These are phyloP conservation scores for Rachicladosporium sp. DNA, from an alignment of 2,329 filamentous ascomycete species.

Conservation along the genomic window DNA sequence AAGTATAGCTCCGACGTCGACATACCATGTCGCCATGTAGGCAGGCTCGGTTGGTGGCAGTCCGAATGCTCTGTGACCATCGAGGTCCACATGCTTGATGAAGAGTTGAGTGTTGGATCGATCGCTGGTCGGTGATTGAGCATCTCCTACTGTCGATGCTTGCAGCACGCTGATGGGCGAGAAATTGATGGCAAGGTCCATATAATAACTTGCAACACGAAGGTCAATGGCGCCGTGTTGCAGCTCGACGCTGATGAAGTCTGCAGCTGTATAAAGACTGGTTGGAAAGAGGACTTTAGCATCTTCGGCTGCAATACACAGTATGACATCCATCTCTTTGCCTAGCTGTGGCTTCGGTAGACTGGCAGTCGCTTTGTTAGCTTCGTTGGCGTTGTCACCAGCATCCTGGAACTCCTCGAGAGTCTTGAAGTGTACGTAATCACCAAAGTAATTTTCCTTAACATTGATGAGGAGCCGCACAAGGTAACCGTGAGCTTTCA, in stretches of 20 bases:
- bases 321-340: conserved; percentile 85
- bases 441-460: conserved; percentile 96
- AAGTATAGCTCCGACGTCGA: conserved; percentile 63
- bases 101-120: conserved; percentile 61
- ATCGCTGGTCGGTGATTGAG: conserved; percentile 40
- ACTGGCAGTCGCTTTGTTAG: conserved; percentile 22
- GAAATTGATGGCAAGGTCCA: conserved; percentile 75
- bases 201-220: conserved; percentile 95
- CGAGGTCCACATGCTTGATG: conserved; percentile 65
- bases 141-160: conserved; percentile 39
- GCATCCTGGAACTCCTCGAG: conserved; percentile 75
- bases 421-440: conserved; percentile 88
- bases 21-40: conserved; percentile 93
- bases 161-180: conserved; percentile 64
- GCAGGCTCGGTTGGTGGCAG: conserved; percentile 82
- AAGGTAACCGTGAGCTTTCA: conserved; percentile 73
- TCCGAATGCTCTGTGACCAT: conserved; percentile 84
- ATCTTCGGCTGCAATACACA: conserved; percentile 62
- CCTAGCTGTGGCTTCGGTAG: conserved; percentile 21
- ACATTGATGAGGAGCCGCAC: conserved; percentile 77
- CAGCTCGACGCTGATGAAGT: conserved; percentile 61
- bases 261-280: conserved; percentile 67
- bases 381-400: conserved; percentile 23
- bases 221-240: conserved; percentile 64
- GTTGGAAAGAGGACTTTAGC: conserved; percentile 62